Base-by-base conservation (phyloP, 495 filamentous ascomycete species). In the Aspergillus taichungensis region DNA sequence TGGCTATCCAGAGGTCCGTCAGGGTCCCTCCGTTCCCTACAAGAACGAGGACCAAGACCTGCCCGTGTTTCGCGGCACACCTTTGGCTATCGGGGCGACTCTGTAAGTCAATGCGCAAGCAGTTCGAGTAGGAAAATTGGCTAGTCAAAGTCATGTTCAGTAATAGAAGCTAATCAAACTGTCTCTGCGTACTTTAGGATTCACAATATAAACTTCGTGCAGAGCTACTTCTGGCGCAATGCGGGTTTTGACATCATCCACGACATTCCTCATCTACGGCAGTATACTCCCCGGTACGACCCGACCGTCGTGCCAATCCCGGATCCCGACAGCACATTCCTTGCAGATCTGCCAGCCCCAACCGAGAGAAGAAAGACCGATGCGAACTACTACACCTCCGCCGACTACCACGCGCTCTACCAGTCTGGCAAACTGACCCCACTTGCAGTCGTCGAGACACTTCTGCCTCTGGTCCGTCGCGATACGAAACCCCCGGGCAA, bases 391-490 rank as follows among this genome's bases (percentile, higher is more conserved):
- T 76, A 80, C 58, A 87, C 84, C 8, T 77, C 78, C 2, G 70
- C 76, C n/a, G 85, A 94, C 56, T 95, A 88, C 54, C 81, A 86
- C 53, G 73, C 72, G 18, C 72, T 83, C 6, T 97, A 87, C 62
- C 69, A 71, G 37, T 74, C 77, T 1, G 83, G 84, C 8, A 67
- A 74, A 28, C 53, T 83, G 33, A 91, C 88, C 0, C 91, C 91
- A 0, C 68, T 76, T 0, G 71, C 75, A 14, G 85, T 97, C 3
- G 77, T 71, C 9, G 76, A 87, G 57, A 71, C 77, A 0, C 61
- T 95, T 34, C 71, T 95, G 2, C 78, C 82, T 6, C 61, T 91
- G 24, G 77, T 92, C 45, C 73, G 74, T 12, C 73, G 78, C 43
- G 79, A 84, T 46, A 55, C 67, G 13, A 53, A 59, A 8, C 63